Base-by-base conservation (phyloP, 2,329 filamentous ascomycete genomes). In the Aspergillus fijiensis region DNA sequence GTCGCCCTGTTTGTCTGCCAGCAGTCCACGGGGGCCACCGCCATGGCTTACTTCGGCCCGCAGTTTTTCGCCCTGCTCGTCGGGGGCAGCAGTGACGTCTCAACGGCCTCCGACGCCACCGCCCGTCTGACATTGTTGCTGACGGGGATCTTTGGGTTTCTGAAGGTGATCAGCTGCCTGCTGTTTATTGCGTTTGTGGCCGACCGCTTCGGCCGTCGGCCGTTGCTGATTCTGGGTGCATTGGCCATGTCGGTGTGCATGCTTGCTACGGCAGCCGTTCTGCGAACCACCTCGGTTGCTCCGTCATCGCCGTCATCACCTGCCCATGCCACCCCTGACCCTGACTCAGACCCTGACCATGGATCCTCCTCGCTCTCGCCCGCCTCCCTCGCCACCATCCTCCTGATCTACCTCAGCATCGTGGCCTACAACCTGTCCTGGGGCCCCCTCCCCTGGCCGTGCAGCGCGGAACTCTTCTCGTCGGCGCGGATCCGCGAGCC, bases 391-490 rank as follows among this genome's bases (percentile, higher is more conserved):
- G 78, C 78, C 2, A 85, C 81, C 0, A 75, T 86, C 1, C 78
- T 79, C 0, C 71, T 86, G 12, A 85, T 85, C 56, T 85, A 85
- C 66, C 72, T 85, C 4, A 82, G 82, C 60, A 81, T 85, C 27
- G 79, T 84, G 49, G 60, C 69, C 12, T 79, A 76, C 63, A 78
- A 78, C 50, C 71, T 77, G 61, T 77, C 74, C 49, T 78, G 76
- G 76, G 76, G 76, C 0, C 75, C 76, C 0, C 65, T 76, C 1
- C 72, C 73, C 2, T 78, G 76, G 76, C 74, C 76, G 0, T 77
- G 75, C 63, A 69, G 69, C 4, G 70, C 71, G 6, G 76, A 74
- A 62, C 74, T 77, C 51, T 78, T 78, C 64, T 72, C 73, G 9
- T 72, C 70, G 39, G 39, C 39, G 2, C 71, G 76, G 1, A 75